Base-by-base conservation (phyloP, 495 filamentous ascomycete genomes). In the Aeminium ludgeri region DNA sequence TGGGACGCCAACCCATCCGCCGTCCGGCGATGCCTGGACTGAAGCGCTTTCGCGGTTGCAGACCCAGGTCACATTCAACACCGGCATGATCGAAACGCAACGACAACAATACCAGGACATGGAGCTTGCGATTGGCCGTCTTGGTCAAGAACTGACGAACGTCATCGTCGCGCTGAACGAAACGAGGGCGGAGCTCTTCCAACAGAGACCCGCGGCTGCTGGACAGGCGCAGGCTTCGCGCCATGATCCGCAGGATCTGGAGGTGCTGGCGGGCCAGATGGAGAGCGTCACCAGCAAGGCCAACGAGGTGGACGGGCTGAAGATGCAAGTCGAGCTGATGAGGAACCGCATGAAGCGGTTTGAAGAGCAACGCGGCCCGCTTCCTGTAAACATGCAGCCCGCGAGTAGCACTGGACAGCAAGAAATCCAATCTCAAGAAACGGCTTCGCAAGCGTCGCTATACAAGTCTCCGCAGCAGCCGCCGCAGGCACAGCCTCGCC, bases 231-330 rank as follows among this genome's bases (percentile, higher is more conserved):
- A 32, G 36, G 38, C 16, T 10, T 6, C 27, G 6, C 28, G 43
- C 13, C 44, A 41, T n/a, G 42, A 46, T 20, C 1, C 31, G 11
- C 41, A 23, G 19, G 43, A 46, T 5, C 45, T 61, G 6, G 53
- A 60, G 18, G 43, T 59, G 13, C 43, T 62, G 35, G 42, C 50
- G 0, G 19, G 43, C 6, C 54, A 49, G 29, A 15, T 62, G 1
- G 20, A 43, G 4, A 28, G 29, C 10, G 38, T 58, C 20, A 42
- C 50, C 6, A 36, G 39, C 17, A 57, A 56, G 40, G 59, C 48
- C 4, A 55, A 50, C 30, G 60, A 63, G 37, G 45, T 63, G 11
- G 60, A 63, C 38, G 48, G 38, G 2, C 31, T 63, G 12, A 59
- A 53, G 48, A 39, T 62, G 48, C 54, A 54, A 19, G 36, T 62